Evolutionary conservation across 1,139 yeast genomes (phyloP).

Genomic region (Debaryomyces udenii): DNA sequence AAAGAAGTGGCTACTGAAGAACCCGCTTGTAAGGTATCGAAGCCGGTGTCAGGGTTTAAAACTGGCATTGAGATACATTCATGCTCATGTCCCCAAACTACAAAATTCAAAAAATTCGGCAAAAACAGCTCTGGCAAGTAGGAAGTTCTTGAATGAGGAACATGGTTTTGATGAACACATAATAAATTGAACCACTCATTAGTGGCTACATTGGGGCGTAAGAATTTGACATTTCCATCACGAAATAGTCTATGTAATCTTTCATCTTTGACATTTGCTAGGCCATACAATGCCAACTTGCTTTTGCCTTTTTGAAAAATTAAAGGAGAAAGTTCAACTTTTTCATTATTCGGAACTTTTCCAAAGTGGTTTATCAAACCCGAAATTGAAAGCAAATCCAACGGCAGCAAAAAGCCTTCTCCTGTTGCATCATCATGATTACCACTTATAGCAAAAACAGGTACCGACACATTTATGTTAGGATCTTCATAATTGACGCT

Average conservation of each 20-base stretch:
- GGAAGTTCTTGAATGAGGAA: slow-evolving; percentile 77
- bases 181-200: slow-evolving; percentile 82
- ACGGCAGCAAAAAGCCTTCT: slow-evolving; percentile 78
- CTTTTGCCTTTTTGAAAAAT: slow-evolving; percentile 81
- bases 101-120: slow-evolving; percentile 78
- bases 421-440: slow-evolving; percentile 98
- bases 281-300: slow-evolving; percentile 82
- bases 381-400: slow-evolving; percentile 79
- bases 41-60: slow-evolving; percentile 66
- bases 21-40: slow-evolving; percentile 89
- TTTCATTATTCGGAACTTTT: slow-evolving; percentile 73
- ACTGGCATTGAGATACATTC: slow-evolving; percentile 81
- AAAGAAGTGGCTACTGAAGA: slow-evolving; percentile 92
- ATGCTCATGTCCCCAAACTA: slow-evolving; percentile 98
- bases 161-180: slow-evolving; percentile 91
- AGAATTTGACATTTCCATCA: slow-evolving; percentile 77
- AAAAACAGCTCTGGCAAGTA: slow-evolving; percentile 82
- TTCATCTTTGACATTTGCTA: slow-evolving; percentile 89
- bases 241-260: slow-evolving; percentile 80
- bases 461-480: slow-evolving; percentile 85
- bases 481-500: slow-evolving; percentile 89
- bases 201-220: slow-evolving; percentile 63
- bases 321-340: slow-evolving; percentile 75
- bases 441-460: slow-evolving; percentile 92
- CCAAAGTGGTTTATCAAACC: slow-evolving; percentile 94